Evolutionary conservation across 768 basidiomycete species (phyloP), one percentile per base, ranked within the genome.

Genomic region (Strobilomyces dryophilus): DNA sequence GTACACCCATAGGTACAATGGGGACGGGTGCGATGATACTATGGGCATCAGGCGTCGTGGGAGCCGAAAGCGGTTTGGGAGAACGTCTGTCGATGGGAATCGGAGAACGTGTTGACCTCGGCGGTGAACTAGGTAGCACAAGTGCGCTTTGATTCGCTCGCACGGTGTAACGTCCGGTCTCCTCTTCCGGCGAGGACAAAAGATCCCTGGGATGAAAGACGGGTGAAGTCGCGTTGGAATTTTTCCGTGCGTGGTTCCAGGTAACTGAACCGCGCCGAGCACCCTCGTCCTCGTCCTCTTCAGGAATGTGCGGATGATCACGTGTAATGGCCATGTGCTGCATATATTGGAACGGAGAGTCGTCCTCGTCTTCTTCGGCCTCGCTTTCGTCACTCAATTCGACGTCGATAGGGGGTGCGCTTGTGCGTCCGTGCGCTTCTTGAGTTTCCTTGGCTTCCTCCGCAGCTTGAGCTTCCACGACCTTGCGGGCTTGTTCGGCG

Each of bases 361-460:
- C 80, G 1, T 79, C 80, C n/a, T n/a, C n/a, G n/a, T n/a, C n/a
- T 51, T 87, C 85, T 20, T 77, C 80, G 37, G 62, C 77, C n/a
- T 88, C 89, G 57, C 88, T 89, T 66, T 89, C 87, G 65, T 90
- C 89, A 58, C 87, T 89, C 60, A 89, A 49, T 63, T 90, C 87
- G 26, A 86, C 82, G 26, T 84, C 78, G 41, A 89, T 88, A 4
- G 89, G 88, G 8, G 85, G 87, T 14, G 72, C 77, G 21, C 67
- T 59, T 17, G 72, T 65, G 36, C 66, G 72, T 51, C 74, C 67
- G 14, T 70, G 74, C 54, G 77, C 76, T 52, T 76, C 77, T 59
- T 78, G 74, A 7, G 77, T 78, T 60, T 77, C 77, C 59, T 76
- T 73, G n/a, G 80, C 78, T 61, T 83, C 80, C 45, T 55, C 51